Conservation (phyloP, 2,329 filamentous ascomycete species). For the Fusarium nurragi region DNA sequence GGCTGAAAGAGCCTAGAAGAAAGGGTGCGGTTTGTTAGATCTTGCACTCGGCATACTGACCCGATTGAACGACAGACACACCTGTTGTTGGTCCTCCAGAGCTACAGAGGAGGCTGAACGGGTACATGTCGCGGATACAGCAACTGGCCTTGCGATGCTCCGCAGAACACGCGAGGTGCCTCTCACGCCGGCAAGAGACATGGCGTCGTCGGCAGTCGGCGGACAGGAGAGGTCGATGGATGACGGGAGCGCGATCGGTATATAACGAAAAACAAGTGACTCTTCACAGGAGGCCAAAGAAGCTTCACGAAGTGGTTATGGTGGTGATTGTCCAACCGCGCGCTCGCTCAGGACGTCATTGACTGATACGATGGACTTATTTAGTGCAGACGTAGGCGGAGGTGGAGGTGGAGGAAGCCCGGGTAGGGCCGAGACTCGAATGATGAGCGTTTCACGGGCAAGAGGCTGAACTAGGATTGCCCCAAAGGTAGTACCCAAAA, state of each 20-base stretch:
- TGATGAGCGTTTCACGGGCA: slow-evolving; percentile 10
- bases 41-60: neutral
- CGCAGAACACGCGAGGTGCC: slow-evolving; percentile 60
- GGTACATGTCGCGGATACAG: slow-evolving; percentile 38
- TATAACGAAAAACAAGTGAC: slow-evolving; percentile 3
- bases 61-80: slow-evolving; percentile 47
- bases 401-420: slow-evolving; percentile 36
- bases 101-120: slow-evolving; percentile 57
- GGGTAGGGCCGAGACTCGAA: slow-evolving; percentile 33
- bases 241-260: neutral
- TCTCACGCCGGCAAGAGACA: slow-evolving; percentile 60
- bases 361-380: slow-evolving; percentile 36
- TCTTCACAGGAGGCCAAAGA: slow-evolving; percentile 11
- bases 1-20: slow-evolving; percentile 78
- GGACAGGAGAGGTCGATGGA: slow-evolving; percentile 2
- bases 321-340: slow-evolving; percentile 20
- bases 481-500: neutral
- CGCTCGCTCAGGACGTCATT: slow-evolving; percentile 42
- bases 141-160: slow-evolving; percentile 49
- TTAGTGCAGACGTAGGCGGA: slow-evolving; percentile 32
- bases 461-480: neutral
- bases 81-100: slow-evolving; percentile 68
- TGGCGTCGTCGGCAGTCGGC: slow-evolving; percentile 44
- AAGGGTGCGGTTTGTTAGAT: slow-evolving; percentile 29
- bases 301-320: slow-evolving; percentile 13